Percentiles rank a stretch among this genome's conserved stretches.
Evolutionary conservation across 306 rosid species (phyloP).

Genomic region (Cicer judaicum): DNA sequence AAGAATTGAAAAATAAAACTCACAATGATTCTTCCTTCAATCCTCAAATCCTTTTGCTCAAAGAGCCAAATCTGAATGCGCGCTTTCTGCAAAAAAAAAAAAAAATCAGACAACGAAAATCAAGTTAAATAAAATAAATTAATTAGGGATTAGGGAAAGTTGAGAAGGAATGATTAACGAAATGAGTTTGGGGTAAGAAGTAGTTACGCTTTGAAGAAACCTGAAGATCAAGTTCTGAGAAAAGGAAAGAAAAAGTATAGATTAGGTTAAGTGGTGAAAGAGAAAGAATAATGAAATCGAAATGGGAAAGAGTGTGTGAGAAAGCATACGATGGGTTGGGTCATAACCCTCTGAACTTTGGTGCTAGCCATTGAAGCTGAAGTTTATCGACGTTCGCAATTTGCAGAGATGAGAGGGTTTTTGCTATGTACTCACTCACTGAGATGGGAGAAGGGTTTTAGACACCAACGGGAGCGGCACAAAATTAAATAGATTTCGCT

Average conservation of each 20-base stretch:
- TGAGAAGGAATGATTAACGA: neutral
- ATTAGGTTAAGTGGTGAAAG: slow-evolving; percentile 22
- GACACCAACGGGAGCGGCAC: no score
- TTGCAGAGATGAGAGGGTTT: neutral
- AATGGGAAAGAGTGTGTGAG: neutral
- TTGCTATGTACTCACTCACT: no score
- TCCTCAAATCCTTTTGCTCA: slow-evolving; percentile 82
- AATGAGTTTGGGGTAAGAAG: neutral
- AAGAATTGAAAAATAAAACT: slow-evolving; percentile 35
- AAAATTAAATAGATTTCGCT: no score
- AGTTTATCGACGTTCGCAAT: neutral
- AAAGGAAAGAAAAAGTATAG: neutral
- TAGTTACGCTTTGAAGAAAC: slow-evolving; percentile 85
- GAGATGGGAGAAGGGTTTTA: no score
- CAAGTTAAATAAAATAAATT: neutral
- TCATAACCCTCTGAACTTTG: slow-evolving; percentile 96
- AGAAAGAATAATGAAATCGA: slow-evolving; percentile 19
- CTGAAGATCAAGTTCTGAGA: slow-evolving; percentile 87
- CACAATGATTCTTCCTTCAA: slow-evolving; percentile 87
- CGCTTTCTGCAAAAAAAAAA: slow-evolving; percentile 62
- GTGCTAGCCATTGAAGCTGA: slow-evolving; percentile 84
- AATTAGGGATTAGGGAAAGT: neutral
- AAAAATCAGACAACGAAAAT: neutral
- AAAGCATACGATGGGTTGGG: slow-evolving; percentile 76
- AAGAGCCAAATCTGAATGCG: slow-evolving; percentile 91